A percentile compares a stretch with the other conserved stretches of the same genome.
These are phyloP conservation scores for Trichoderma sp. DNA, from an alignment of 2,329 filamentous ascomycete genomes.

Conservation along the genomic window DNA sequence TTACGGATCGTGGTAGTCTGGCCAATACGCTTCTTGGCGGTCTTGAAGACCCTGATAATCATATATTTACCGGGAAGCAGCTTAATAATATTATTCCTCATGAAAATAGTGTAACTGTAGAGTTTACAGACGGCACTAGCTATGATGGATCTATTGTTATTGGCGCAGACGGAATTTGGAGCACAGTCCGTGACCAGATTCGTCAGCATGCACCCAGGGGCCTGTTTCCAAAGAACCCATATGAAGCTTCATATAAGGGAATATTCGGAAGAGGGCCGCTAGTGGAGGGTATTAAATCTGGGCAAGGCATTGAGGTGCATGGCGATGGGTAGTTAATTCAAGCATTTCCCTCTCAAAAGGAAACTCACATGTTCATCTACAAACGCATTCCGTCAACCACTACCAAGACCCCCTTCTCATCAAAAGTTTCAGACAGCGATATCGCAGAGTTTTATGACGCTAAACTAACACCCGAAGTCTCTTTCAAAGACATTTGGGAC, in stretches of 20 bases:
- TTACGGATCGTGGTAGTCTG: constrained; percentile 44
- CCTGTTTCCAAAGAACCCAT: neutral
- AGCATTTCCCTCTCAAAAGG: neutral
- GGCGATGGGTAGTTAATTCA: neutral
- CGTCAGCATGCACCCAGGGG: neutral
- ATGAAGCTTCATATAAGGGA: neutral
- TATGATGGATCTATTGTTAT: constrained; percentile 44
- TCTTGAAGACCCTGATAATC: constrained; percentile 35
- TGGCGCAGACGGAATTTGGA: constrained; percentile 45
- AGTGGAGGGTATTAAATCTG: neutral
- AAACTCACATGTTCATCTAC: neutral
- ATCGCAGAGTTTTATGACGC: neutral
- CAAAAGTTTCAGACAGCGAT: neutral
- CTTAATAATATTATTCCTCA: constrained; percentile 34
- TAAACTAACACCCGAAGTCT: neutral
- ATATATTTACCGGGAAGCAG: constrained; percentile 37
- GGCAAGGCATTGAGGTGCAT: neutral
- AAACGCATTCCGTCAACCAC: neutral
- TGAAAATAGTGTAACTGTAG: constrained; percentile 36
- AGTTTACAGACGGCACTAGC: constrained; percentile 39
- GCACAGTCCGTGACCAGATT: neutral
- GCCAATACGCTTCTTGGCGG: constrained; percentile 39
- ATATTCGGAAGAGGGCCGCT: neutral
- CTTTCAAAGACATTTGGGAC: neutral
- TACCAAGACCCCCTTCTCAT: neutral